Base-by-base conservation (phyloP, 2,329 filamentous ascomycete genomes). In the Lachnellula cervina region DNA sequence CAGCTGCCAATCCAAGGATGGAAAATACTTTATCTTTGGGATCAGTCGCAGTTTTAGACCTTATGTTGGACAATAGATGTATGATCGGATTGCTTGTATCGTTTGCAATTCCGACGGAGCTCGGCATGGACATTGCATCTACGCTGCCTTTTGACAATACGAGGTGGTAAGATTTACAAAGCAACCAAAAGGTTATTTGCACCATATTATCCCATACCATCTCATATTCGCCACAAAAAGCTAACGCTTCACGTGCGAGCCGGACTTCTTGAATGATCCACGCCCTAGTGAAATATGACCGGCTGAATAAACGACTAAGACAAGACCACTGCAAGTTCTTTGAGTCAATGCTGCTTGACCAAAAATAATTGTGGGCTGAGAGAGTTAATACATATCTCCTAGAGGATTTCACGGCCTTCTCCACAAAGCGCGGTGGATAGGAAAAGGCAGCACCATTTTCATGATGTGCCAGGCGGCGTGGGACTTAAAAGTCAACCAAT, bases 211-310 rank as follows among this genome's bases (percentile, higher is more conserved):
- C 23, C 48, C 48, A 50, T 5, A 1, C 11, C 16, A 50, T 23
- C 48, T 50, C 48, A 21, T 50, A 38, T 50, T 40, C 19, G 35
- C 48, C 48, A 13, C 48, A 50, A n/a, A 40, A 40, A n/a, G 23
- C 48, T n/a, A 21, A 14, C 16, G 23, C 23, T 6, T 7, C 14
- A 7, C 34, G 48, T 4, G 38, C 11, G 19, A 38, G n/a, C 21
- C 23, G 21, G 6, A 50, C 17, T 34, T 50, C 48, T 34, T 50
- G 48, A 16, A 50, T 19, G 3, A 50, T 42, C 35, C 48, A 50
- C 19, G 38, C 28, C 25, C 34, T 50, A 4, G 8, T 16, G 19
- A 42, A 50, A 38, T 42, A 40, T 0, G 25, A n/a, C 11, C 19
- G 11, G 4, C 13, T 28, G 17, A 42, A 40, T 5, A 47, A 2